phyloP scores from a whole-genome alignment of 164 flowering plant genomes.

The Vitis amurensis region DNA sequence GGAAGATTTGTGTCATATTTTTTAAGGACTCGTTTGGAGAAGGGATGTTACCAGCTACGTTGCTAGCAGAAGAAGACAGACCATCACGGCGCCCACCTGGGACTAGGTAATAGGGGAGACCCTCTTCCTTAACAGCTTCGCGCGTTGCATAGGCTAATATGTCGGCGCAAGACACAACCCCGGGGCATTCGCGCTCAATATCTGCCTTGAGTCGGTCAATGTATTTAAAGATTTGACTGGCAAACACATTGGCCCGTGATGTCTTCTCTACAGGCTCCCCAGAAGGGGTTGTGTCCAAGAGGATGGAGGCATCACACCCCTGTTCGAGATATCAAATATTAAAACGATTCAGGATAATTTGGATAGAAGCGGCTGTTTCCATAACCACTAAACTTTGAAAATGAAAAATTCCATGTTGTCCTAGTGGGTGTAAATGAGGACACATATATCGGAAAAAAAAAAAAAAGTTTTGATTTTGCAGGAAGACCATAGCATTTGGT shows the following conservation, averaged over 20 bases:
- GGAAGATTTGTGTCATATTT: conserved; percentile 5
- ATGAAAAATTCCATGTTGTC: too few relatives aligned
- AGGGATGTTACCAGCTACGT: conserved; percentile 16
- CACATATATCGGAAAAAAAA: too few relatives aligned
- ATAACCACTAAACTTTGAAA: too few relatives aligned
- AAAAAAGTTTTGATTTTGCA: too few relatives aligned
- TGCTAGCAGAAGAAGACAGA: conserved; percentile 9
- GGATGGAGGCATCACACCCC: conserved; percentile 41
- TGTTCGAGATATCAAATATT: conserved; percentile 9
- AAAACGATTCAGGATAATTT: too few relatives aligned
- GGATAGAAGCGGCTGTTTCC: too few relatives aligned
- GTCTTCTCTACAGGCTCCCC: conserved; percentile 21
- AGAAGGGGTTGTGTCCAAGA: conserved; percentile 22
- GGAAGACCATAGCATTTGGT: too few relatives aligned
- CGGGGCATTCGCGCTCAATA: conserved; percentile 28
- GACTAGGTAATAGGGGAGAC: conserved; percentile 10
- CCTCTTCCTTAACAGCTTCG: conserved; percentile 18
- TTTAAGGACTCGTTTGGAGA: not conserved
- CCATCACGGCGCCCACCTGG: conserved; percentile 31
- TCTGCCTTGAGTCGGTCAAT: conserved; percentile 25
- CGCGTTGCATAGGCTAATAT: conserved; percentile 29
- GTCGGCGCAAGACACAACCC: conserved; percentile 38
- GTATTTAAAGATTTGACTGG: conserved; percentile 18
- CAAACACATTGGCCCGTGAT: conserved; percentile 15
- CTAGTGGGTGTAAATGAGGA: too few relatives aligned